Evolutionary conservation across 164 flowering plant species (phyloP).

Genomic region (Umbilicus rupestris): DNA sequence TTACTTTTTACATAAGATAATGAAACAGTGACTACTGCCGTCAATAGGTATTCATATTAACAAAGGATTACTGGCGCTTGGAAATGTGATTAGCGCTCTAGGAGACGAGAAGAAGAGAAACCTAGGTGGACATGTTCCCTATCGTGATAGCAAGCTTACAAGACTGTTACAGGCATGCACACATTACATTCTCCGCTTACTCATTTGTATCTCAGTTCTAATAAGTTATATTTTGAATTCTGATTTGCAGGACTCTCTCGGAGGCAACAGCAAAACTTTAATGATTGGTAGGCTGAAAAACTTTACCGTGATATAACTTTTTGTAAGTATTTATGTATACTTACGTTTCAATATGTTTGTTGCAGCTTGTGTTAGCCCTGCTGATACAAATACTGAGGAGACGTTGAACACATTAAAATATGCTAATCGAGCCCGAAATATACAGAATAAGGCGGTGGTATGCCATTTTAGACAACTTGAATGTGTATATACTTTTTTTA

Average conservation of each 20-base stretch:
- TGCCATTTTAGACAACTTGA: slow-evolving; percentile 17
- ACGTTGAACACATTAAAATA: slow-evolving; percentile 90
- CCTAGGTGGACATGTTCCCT: slow-evolving; percentile 97
- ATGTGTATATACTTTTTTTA: neutral
- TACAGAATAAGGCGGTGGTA: slow-evolving; percentile 94
- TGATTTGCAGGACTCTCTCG: slow-evolving; percentile 78
- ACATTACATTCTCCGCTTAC: neutral
- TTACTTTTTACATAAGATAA: neutral
- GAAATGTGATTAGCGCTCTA: slow-evolving; percentile 99
- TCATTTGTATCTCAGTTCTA: neutral
- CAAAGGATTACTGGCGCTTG: slow-evolving; percentile 86
- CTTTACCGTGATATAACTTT: neutral
- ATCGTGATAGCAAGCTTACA: slow-evolving; percentile 96
- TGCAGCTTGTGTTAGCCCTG: slow-evolving; percentile 97
- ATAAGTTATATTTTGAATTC: neutral
- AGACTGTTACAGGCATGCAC: slow-evolving; percentile 73
- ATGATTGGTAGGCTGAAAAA: slow-evolving; percentile 66
- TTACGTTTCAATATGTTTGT: neutral
- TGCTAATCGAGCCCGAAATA: slow-evolving; percentile 98
- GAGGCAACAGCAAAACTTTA: slow-evolving; percentile 94
- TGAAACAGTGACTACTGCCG: neutral
- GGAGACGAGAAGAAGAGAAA: slow-evolving; percentile 97
- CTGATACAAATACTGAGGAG: slow-evolving; percentile 96
- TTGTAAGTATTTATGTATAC: neutral
- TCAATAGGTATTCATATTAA: slow-evolving; percentile 82